Evolutionary conservation across 2,329 filamentous ascomycete genomes (phyloP).

Genomic region (Cryphonectria japonica): DNA sequence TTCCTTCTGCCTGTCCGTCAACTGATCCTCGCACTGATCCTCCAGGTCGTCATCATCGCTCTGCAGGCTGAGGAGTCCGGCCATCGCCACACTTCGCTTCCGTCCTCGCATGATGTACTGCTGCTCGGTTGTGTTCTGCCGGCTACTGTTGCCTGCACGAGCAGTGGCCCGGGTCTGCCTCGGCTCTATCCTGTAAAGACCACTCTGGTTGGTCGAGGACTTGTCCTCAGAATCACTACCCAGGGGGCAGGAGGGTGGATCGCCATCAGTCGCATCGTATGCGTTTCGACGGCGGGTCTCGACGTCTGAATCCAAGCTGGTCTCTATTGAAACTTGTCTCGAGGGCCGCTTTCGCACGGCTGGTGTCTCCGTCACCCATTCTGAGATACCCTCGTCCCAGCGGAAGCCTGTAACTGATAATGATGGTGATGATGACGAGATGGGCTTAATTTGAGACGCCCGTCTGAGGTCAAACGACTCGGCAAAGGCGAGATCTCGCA

Average conservation of each 20-base stretch:
- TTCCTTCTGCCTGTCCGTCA: background rate
- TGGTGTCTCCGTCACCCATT: constrained; percentile 39
- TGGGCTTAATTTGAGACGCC: constrained; percentile 18
- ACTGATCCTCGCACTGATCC: background rate
- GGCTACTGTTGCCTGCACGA: background rate
- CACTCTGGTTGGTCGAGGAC: constrained; percentile 11
- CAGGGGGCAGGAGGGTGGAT: background rate
- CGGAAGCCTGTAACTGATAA: constrained; percentile 34
- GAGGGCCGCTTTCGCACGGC: constrained; percentile 1
- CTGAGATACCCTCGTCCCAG: constrained; percentile 45
- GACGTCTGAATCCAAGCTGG: no score
- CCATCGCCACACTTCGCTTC: constrained; percentile 19
- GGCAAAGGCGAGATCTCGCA: constrained; percentile 58
- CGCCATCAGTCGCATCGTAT: background rate
- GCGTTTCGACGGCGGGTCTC: no score
- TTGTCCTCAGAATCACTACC: background rate
- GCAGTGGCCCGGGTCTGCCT: constrained; percentile 14
- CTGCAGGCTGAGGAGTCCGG: constrained; percentile 14
- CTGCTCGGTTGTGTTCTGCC: background rate
- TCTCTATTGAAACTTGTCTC: background rate
- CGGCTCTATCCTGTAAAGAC: constrained; percentile 8
- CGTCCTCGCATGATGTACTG: background rate
- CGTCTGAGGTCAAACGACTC: constrained; percentile 44
- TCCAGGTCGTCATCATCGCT: constrained; percentile 7
- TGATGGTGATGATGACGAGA: constrained; percentile 16